Evolutionary conservation across 768 basidiomycete genomes (phyloP).

Genomic region (Podaxis mareebaensis): DNA sequence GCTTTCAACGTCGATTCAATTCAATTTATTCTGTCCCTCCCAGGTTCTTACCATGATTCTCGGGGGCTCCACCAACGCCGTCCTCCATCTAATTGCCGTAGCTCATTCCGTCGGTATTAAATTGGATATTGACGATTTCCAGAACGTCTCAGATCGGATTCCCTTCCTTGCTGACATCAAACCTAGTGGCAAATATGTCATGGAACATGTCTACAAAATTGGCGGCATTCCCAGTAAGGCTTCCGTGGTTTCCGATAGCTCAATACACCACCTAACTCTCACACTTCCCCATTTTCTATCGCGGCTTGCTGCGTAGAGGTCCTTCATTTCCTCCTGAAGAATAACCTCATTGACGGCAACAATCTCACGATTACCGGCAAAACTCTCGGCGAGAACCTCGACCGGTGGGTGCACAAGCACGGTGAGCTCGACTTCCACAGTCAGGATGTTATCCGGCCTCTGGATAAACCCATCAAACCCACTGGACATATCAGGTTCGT

Average conservation of each 20-base stretch:
- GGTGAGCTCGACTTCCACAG: constrained; percentile 67
- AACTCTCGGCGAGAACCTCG: constrained; percentile 90
- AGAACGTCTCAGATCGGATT: constrained; percentile 84
- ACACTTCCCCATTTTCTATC: not conserved
- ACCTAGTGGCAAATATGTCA: constrained; percentile 97
- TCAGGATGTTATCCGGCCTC: constrained; percentile 87
- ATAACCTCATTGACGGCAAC: constrained; percentile 88
- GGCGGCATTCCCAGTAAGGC: constrained; percentile 93
- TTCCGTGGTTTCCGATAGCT: constrained; percentile 2
- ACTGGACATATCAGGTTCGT: constrained; percentile 87
- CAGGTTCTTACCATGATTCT: constrained; percentile 96
- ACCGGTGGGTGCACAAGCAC: constrained; percentile 80
- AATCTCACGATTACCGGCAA: constrained; percentile 89
- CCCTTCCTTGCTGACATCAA: constrained; percentile 97
- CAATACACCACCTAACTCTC: not conserved
- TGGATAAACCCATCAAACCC: constrained; percentile 84
- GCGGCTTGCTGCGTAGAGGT: constrained; percentile 53
- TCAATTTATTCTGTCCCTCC: constrained; percentile 1
- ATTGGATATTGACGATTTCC: constrained; percentile 90
- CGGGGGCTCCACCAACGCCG: constrained; percentile 97
- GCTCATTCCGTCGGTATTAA: constrained; percentile 94
- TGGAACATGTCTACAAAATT: constrained; percentile 95
- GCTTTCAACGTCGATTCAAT: constrained; percentile 4
- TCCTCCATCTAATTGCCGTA: constrained; percentile 94
- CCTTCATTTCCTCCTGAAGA: constrained; percentile 80